A percentile compares a stretch with the other conserved stretches of the same genome.
Conservation (phyloP, 1,139 yeast species). For the Eremothecium coryli region DNA sequence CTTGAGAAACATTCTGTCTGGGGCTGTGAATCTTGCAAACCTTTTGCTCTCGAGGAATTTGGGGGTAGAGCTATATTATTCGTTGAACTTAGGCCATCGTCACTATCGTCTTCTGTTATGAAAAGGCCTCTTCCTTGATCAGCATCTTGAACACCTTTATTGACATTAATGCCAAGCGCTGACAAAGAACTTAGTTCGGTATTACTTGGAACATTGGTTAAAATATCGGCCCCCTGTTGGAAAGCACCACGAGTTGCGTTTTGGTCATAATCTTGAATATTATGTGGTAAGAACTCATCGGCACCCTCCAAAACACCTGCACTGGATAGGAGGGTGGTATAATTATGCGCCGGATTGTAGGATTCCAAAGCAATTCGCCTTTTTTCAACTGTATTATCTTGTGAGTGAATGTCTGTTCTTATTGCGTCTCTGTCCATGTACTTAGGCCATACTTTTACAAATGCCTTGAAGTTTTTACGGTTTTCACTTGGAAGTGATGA, state of each 20-base stretch:
- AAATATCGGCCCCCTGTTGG: background rate
- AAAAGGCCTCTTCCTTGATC: constrained; percentile 19
- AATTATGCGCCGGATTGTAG: no score
- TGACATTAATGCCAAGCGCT: no score
- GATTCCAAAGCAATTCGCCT: background rate
- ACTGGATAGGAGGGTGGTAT: no score
- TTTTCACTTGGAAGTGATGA: constrained; percentile 18
- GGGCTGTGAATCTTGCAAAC: background rate
- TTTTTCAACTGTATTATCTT: background rate
- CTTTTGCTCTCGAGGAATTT: background rate
- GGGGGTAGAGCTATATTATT: constrained; percentile 13
- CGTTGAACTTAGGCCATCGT: background rate
- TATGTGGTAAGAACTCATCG: no score
- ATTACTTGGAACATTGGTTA: no score
- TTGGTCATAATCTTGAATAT: no score
- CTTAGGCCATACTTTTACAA: constrained; percentile 28
- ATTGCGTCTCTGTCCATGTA: constrained; percentile 5
- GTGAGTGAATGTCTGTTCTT: background rate
- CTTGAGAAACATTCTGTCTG: constrained; percentile 12
- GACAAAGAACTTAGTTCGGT: no score
- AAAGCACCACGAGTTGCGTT: no score
- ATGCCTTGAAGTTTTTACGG: constrained; percentile 32
- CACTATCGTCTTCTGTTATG: constrained; percentile 6
- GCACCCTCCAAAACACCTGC: no score
- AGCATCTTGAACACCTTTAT: background rate